Conservation (phyloP, 75 land plant species). For the Ceratopteris richardii region DNA sequence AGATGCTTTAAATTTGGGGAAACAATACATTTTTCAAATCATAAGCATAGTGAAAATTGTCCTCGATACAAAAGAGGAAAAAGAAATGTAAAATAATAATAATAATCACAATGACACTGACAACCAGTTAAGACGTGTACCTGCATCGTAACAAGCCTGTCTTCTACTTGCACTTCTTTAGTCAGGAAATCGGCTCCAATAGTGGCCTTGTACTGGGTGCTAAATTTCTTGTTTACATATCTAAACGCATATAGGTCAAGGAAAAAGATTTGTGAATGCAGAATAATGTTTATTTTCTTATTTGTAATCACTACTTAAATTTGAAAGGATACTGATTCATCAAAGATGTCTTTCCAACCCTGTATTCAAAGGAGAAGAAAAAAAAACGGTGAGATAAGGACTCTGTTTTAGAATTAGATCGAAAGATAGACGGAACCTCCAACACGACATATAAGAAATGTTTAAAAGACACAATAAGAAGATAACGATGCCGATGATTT, state of each 20-base stretch:
- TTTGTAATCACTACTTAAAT: too few species aligned
- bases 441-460: background rate
- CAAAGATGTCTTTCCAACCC: constrained; percentile 68
- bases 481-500: too few species aligned
- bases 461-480: background rate
- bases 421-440: background rate
- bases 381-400: background rate
- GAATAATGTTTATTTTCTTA: too few species aligned
- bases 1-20: background rate
- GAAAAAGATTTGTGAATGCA: background rate
- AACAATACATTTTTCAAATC: too few species aligned
- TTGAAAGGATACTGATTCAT: constrained; percentile 68
- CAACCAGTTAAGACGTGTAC: constrained; percentile 9
- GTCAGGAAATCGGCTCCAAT: constrained; percentile 73
- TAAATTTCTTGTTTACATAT: constrained; percentile 66
- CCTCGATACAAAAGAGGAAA: too few species aligned
- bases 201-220: constrained; percentile 75
- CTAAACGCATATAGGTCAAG: constrained; percentile 9
- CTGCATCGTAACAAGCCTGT: constrained; percentile 69
- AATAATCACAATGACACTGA: background rate
- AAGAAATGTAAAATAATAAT: background rate
- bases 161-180: constrained; percentile 66
- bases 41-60: too few species aligned
- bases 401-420: background rate
- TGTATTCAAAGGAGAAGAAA: constrained; percentile 15